phyloP scores from a whole-genome alignment of 2,329 filamentous ascomycete genomes.

The Alternaria metachromatica region DNA sequence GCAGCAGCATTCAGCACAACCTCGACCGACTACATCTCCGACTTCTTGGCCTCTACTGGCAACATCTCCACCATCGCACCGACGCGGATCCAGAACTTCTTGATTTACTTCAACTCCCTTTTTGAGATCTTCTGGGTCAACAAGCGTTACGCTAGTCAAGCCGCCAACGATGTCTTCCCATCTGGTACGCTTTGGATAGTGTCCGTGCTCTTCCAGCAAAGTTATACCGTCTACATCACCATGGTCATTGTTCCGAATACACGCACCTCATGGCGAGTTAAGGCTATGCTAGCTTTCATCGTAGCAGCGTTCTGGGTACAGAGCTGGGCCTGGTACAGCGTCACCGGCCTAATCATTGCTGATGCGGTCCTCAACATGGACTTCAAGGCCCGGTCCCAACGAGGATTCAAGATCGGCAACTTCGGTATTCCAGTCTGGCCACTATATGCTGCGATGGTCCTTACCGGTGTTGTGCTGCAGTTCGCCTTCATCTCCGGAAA shows the following conservation, averaged over 20 bases:
- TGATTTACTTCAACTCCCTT: conserved; percentile 55
- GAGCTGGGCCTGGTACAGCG: conserved; percentile 56
- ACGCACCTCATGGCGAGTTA: conserved; percentile 51
- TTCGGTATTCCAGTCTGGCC: conserved; percentile 37
- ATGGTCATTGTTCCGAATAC: conserved; percentile 57
- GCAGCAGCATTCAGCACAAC: conserved; percentile 44
- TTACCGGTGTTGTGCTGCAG: conserved; percentile 50
- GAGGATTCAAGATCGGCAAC: conserved; percentile 22
- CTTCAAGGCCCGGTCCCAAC: conserved; percentile 35
- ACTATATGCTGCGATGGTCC: conserved; percentile 38
- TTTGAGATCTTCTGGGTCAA: conserved; percentile 57
- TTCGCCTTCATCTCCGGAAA: conserved; percentile 54
- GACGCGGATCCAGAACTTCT: conserved; percentile 45
- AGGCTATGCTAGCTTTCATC: conserved; percentile 50
- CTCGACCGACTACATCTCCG: conserved; percentile 43
- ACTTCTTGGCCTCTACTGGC: conserved; percentile 46
- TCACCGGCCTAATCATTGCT: conserved; percentile 57
- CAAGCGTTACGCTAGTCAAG: conserved; percentile 47
- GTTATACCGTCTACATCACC: conserved; percentile 57
- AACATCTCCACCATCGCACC: conserved; percentile 50
- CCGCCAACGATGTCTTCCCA: conserved; percentile 53
- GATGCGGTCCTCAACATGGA: conserved; percentile 54
- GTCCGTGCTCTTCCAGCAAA: conserved; percentile 55
- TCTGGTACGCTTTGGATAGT: conserved; percentile 56
- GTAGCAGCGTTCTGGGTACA: conserved; percentile 57